phyloP scores from a whole-genome alignment of 345 rosid species.

The Boechera divaricarpa region DNA sequence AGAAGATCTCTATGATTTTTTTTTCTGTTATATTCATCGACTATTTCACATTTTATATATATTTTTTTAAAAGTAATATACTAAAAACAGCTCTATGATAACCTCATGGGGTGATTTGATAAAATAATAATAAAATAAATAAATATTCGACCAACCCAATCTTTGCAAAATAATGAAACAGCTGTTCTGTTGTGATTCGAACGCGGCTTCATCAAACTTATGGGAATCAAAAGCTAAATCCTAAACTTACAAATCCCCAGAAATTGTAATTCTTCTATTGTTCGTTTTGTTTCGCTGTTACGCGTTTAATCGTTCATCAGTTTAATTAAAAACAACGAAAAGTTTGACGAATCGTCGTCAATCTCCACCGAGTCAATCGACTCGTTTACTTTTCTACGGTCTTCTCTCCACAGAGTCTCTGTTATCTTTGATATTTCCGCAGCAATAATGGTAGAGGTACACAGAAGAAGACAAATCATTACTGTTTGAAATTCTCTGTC shows the following conservation, averaged over 20 bases:
- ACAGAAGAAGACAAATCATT: slow-evolving; percentile 13
- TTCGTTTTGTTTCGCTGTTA: neutral
- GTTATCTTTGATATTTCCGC: slow-evolving; percentile 16
- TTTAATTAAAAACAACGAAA: neutral
- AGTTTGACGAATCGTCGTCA: slow-evolving; percentile 38
- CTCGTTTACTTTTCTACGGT: slow-evolving; percentile 46
- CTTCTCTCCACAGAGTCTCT: slow-evolving; percentile 19
- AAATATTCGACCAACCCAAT: slow-evolving; percentile 39
- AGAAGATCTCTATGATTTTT: slow-evolving; percentile 15
- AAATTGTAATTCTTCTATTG: neutral
- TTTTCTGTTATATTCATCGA: slow-evolving; percentile 29
- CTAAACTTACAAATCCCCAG: neutral
- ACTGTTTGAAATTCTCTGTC: neutral
- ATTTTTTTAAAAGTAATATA: neutral
- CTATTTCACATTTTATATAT: neutral
- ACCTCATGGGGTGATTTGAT: slow-evolving; percentile 14
- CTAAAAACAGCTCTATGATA: slow-evolving; percentile 22
- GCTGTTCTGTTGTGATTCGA: slow-evolving; percentile 28
- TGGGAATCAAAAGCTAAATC: slow-evolving; percentile 3
- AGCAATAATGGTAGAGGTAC: slow-evolving; percentile 7
- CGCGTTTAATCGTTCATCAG: neutral
- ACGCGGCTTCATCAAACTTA: slow-evolving; percentile 6
- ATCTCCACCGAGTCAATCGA: slow-evolving; percentile 39
- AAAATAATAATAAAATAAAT: neutral
- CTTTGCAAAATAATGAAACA: neutral